Evolutionary conservation across 2,329 filamentous ascomycete species (phyloP).

Genomic region (Bipolaris oryzae): DNA sequence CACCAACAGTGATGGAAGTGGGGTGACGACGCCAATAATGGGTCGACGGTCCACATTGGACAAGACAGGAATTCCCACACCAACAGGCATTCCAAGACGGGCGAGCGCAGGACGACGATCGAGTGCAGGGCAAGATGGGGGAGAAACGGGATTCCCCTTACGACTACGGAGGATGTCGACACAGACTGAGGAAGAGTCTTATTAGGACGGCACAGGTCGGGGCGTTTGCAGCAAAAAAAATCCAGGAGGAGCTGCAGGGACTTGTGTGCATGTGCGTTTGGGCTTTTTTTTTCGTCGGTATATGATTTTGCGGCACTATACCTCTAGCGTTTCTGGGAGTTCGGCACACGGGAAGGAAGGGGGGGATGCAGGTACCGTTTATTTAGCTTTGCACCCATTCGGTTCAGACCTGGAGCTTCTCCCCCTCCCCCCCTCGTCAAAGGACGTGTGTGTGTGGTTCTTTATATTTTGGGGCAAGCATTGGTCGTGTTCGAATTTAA

Average conservation of each 20-base stretch:
- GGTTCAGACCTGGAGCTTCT: constrained; percentile 2
- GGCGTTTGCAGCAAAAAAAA: constrained; percentile 10
- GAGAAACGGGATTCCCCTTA: constrained; percentile 55
- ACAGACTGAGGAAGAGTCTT: constrained; percentile 63
- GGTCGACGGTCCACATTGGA: constrained; percentile 52
- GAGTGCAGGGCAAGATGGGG: constrained; percentile 50
- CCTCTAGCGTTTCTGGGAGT: constrained; percentile 25
- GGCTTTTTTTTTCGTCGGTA: constrained; percentile 24
- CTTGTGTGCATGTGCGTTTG: constrained; percentile 23
- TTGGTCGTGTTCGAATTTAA: constrained; percentile 10
- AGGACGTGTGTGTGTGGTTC: background rate
- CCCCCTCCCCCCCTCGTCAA: background rate
- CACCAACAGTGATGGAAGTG: constrained; percentile 44
- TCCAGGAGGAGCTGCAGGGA: constrained; percentile 26
- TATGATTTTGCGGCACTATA: constrained; percentile 31
- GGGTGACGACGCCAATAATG: constrained; percentile 53
- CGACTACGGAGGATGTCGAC: constrained; percentile 58
- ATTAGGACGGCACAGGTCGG: constrained; percentile 43
- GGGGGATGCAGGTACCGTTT: constrained; percentile 18
- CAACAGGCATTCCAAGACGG: constrained; percentile 57
- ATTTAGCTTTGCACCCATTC: constrained; percentile 3
- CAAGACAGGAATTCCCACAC: constrained; percentile 58
- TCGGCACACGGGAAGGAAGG: constrained; percentile 8
- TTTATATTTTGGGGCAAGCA: constrained; percentile 2
- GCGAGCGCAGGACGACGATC: constrained; percentile 55